Conservation (phyloP, 192 early-diverging fungal genomes). For the Podochytrium sp. region DNA sequence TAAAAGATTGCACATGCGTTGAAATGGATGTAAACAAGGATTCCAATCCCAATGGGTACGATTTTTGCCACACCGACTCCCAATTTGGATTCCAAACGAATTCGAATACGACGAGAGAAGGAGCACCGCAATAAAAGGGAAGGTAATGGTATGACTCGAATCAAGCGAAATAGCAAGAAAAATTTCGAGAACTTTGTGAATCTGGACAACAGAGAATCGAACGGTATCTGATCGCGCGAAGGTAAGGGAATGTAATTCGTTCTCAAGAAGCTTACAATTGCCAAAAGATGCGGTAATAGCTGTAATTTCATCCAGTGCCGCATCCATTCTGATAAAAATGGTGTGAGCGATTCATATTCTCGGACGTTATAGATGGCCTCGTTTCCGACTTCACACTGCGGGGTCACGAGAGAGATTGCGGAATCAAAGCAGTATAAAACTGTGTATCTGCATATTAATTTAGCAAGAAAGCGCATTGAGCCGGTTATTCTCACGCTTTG, state of each 20-base stretch:
- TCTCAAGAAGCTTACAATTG: background rate
- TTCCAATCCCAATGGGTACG: background rate
- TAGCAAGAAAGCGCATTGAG: background rate
- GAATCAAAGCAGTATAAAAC: background rate
- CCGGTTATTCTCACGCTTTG: background rate
- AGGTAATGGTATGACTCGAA: background rate
- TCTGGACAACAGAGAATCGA: background rate
- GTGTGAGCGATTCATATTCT: constrained; percentile 7
- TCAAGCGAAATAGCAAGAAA: background rate
- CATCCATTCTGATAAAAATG: constrained; percentile 3
- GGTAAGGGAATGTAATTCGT: background rate
- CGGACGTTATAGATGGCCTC: background rate
- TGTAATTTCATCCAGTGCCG: background rate
- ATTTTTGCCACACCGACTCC: background rate
- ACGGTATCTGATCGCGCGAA: background rate
- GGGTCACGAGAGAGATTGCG: background rate
- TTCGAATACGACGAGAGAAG: background rate
- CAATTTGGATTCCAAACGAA: background rate
- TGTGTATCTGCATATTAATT: background rate
- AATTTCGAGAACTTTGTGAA: background rate
- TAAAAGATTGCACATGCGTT: constrained; percentile 5
- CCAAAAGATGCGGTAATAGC: constrained; percentile 1
- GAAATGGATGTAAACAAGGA: background rate
- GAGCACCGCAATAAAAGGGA: background rate
- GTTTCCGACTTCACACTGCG: background rate